A percentile compares a stretch with the other conserved stretches of the same genome.
Conservation (phyloP, 2,329 filamentous ascomycete genomes). For the Colletotrichum nymphaeae region DNA sequence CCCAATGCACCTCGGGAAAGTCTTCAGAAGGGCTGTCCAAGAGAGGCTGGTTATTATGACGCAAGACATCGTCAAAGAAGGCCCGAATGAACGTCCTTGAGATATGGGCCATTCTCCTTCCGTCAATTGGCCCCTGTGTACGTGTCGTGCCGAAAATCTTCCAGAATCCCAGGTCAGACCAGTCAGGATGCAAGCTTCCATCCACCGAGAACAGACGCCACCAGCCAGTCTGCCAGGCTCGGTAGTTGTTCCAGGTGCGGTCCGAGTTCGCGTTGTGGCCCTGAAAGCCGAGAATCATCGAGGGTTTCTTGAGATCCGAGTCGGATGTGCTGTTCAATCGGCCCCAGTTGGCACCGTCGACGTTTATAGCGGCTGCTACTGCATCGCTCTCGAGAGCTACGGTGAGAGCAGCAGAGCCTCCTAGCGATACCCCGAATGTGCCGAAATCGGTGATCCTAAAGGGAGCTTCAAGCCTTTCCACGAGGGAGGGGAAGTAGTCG, state of each 20-base stretch:
- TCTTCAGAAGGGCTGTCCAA: constrained; percentile 19
- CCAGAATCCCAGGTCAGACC: constrained; percentile 29
- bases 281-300: constrained; percentile 38
- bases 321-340: constrained; percentile 26
- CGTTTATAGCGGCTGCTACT: constrained; percentile 38
- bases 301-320: constrained; percentile 38
- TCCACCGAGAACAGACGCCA: constrained; percentile 29
- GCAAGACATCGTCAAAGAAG: constrained; percentile 30
- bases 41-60: neutral
- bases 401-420: constrained; percentile 38
- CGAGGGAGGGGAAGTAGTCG: constrained; percentile 34
- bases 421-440: constrained; percentile 39
- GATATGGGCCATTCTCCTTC: constrained; percentile 27
- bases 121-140: constrained; percentile 22
- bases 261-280: constrained; percentile 34
- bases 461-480: constrained; percentile 27
- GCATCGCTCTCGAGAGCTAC: constrained; percentile 29
- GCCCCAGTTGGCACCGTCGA: constrained; percentile 37
- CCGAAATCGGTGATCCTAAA: constrained; percentile 37
- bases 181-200: constrained; percentile 28
- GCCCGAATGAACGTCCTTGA: constrained; percentile 23
- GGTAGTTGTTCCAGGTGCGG: constrained; percentile 25
- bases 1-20: constrained; percentile 25
- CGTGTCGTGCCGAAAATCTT: constrained; percentile 26
- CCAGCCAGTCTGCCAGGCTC: constrained; percentile 31